phyloP scores from a whole-genome alignment of 2,329 filamentous ascomycete genomes.

The Seiridium unicorne region DNA sequence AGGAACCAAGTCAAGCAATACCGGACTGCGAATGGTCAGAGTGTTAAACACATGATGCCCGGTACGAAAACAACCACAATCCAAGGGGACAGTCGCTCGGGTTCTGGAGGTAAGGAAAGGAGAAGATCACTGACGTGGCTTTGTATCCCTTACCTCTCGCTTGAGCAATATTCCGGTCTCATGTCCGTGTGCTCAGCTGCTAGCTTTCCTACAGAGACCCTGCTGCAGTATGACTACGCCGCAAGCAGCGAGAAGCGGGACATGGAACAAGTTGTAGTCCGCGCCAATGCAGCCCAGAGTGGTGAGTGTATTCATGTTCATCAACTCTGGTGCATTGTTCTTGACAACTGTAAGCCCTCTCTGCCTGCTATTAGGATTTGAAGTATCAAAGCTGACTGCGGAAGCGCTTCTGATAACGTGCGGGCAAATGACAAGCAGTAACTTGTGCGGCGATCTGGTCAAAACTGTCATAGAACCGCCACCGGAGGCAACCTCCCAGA shows the following conservation, averaged over 20 bases:
- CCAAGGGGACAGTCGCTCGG: not conserved
- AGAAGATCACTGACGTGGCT: conserved; percentile 34
- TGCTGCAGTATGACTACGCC: conserved; percentile 18
- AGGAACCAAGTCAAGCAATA: conserved; percentile 33
- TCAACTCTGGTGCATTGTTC: conserved; percentile 24
- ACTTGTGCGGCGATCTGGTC: conserved; percentile 11
- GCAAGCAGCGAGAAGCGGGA: conserved; percentile 6
- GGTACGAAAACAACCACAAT: conserved; percentile 34
- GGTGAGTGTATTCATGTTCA: conserved; percentile 19
- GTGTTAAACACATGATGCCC: conserved; percentile 41
- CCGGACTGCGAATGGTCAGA: conserved; percentile 34
- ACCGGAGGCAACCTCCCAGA: conserved; percentile 9
- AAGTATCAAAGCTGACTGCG: not conserved
- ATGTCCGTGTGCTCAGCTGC: not conserved
- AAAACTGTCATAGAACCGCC: conserved; percentile 13
- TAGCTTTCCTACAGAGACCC: conserved; percentile 18
- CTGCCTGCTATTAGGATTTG: too few species aligned
- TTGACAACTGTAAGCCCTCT: conserved; percentile 20
- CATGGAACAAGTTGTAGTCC: conserved; percentile 19
- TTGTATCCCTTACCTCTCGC: conserved; percentile 46
- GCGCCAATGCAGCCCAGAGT: conserved; percentile 10
- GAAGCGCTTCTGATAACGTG: conserved; percentile 21
- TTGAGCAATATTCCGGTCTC: conserved; percentile 27
- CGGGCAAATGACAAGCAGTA: conserved; percentile 11
- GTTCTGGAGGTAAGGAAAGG: not conserved